Conservation (phyloP, 2,329 filamentous ascomycete species). For the Ceratocystis destructans region DNA sequence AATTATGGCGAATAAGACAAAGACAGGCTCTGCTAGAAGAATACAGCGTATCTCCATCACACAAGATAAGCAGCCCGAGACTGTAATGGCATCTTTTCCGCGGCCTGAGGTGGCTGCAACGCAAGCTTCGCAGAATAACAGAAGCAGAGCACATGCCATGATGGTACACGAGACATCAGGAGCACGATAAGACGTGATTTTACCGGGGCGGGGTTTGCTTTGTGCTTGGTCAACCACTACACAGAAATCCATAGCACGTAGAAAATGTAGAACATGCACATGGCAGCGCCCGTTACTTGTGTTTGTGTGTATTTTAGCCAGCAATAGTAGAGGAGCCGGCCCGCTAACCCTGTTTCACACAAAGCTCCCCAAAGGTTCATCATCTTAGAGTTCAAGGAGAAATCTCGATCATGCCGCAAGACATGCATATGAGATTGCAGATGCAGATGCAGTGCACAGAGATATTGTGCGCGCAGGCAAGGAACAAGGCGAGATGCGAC, state of each 20-base stretch:
- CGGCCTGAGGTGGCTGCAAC: not conserved
- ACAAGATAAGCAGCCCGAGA: not conserved
- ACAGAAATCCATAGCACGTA: no score
- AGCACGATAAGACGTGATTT: no score
- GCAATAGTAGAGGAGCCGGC: not conserved
- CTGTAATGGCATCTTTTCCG: not conserved
- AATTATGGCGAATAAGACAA: not conserved
- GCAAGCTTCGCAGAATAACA: no score
- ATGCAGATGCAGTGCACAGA: no score
- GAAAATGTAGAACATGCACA: no score
- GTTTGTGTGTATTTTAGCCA: not conserved
- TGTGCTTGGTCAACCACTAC: no score
- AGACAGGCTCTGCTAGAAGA: not conserved
- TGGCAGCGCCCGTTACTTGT: no score
- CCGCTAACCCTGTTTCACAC: not conserved
- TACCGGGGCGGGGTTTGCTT: no score
- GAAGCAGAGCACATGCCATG: no score
- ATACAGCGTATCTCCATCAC: not conserved
- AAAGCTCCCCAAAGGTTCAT: not conserved
- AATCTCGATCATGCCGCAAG: constrained; percentile 1
- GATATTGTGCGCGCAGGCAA: no score
- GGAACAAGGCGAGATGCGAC: no score
- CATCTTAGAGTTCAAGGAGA: not conserved
- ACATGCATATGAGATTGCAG: not conserved
- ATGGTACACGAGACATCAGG: no score